Base-by-base conservation (phyloP, 345 rosid species). In the Citrus unshiu region DNA sequence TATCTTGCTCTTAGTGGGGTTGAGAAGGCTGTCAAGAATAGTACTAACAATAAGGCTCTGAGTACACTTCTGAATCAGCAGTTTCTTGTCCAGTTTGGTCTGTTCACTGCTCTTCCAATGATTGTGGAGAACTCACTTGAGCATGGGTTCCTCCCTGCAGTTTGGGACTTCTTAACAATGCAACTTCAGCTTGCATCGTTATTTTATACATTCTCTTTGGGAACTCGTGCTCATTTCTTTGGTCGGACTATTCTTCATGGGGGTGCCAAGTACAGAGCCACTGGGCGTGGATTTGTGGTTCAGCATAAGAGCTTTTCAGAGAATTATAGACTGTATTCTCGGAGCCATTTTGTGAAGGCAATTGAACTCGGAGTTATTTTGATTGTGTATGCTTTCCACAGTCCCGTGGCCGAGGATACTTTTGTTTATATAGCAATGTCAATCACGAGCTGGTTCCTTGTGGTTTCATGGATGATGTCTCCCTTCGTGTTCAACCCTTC, bases 231-330 rank as follows among this genome's bases (percentile, higher is more conserved):
- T 69, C 97, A 94, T 85, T 94, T 79, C 84, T 94, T 94, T 70
- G 98, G 98, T 49, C 88, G 94, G 82, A 94, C 98, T 64, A 87
- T 94, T 79, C 95, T 94, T 80, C 98, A 94, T 40, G 98, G 98
- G 40, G 98, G 97, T 83, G 97, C 98, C 73, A 94, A 91, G 86
- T 94, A 94, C 76, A 83, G 92, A 75, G 91, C 98, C 73, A 94
- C 98, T 34, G 98, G 98, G 43, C 98, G 98, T 69, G 98, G 97
- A 72, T 94, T 92, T 68, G 98, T 92, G 78, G 98, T 94, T 59
- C 88, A 87, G 87, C 98, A 93, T 84, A 92, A 90, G 82, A 85
- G 91, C 72, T 94, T 93, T 83, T 83, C 93, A 3, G 96, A 94
- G 82, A 92, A 94, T 82, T 93, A 93, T 81, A 79, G 98, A 64